Conservation (phyloP, 2,329 filamentous ascomycete species). For the Aureobasidium zeae region DNA sequence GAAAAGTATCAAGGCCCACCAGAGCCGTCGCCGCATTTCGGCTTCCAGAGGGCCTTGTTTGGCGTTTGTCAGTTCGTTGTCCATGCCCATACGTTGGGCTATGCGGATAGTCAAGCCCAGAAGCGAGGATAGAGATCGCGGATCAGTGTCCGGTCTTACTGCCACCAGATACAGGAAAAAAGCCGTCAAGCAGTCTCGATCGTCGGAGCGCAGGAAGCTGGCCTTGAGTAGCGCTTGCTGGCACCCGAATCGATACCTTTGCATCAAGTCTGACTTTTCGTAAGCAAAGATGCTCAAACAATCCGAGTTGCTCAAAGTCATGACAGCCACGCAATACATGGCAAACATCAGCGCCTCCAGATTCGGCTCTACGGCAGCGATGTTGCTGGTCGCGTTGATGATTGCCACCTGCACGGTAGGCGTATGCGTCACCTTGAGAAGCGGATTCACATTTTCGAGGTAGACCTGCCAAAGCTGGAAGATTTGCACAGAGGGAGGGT, state of each 20-base stretch:
- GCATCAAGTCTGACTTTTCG: slow-evolving; percentile 32
- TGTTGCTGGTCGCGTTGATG: slow-evolving; percentile 51
- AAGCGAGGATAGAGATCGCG: slow-evolving; percentile 51
- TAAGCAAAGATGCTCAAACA: slow-evolving; percentile 36
- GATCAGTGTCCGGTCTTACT: slow-evolving; percentile 50
- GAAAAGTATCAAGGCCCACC: slow-evolving; percentile 63
- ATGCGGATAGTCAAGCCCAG: slow-evolving; percentile 58
- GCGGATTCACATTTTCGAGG: slow-evolving; percentile 63
- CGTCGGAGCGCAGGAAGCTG: slow-evolving; percentile 32
- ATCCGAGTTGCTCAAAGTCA: slow-evolving; percentile 48
- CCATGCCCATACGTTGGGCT: slow-evolving; percentile 59
- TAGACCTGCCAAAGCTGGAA: slow-evolving; percentile 68
- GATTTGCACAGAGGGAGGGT: slow-evolving; percentile 57
- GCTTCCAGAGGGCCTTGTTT: slow-evolving; percentile 46
- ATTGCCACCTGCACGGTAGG: slow-evolving; percentile 59
- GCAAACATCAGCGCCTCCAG: slow-evolving; percentile 54
- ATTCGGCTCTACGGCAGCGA: slow-evolving; percentile 47
- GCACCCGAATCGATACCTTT: slow-evolving; percentile 37
- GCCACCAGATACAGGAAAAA: slow-evolving; percentile 46
- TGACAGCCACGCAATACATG: slow-evolving; percentile 54
- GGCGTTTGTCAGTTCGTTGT: slow-evolving; percentile 48
- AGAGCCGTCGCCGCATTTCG: slow-evolving; percentile 61
- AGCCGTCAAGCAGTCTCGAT: slow-evolving; percentile 42
- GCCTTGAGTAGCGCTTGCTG: slow-evolving; percentile 40
- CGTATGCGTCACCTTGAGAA: slow-evolving; percentile 63